Conservation (phyloP, 345 rosid genomes). For the Stellera chamaejasme region DNA sequence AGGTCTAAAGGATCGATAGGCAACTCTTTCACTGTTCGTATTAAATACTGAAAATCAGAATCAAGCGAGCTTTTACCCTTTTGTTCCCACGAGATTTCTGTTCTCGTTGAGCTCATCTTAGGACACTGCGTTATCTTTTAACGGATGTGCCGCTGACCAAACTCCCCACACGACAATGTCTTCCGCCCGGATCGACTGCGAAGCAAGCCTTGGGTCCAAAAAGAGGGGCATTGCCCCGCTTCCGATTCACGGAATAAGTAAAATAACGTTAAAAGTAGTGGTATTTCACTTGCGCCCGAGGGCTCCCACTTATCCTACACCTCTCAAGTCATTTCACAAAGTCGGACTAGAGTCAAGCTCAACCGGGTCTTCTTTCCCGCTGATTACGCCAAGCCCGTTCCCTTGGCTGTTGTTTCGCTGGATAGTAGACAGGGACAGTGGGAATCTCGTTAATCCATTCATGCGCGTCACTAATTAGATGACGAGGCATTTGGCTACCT, state of each 20-base stretch:
- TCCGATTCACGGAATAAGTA: too few relatives aligned
- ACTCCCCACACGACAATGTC: too few relatives aligned
- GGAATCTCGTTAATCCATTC: too few relatives aligned
- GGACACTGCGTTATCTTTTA: too few relatives aligned
- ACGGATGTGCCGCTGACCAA: too few relatives aligned
- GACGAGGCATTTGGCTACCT: conserved; percentile 1
- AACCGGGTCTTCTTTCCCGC: too few relatives aligned
- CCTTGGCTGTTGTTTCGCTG: not conserved
- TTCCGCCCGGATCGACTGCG: not conserved
- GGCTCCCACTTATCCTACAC: too few relatives aligned
- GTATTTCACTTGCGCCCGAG: too few relatives aligned
- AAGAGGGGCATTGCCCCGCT: not conserved
- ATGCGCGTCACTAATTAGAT: not conserved
- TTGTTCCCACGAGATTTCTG: not conserved
- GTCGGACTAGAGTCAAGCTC: too few relatives aligned
- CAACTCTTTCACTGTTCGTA: conserved; percentile 22
- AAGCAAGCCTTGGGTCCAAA: not conserved
- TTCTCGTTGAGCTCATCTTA: not conserved
- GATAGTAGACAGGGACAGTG: not conserved
- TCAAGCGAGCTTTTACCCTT: conserved; percentile 11
- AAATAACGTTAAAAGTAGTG: too few relatives aligned
- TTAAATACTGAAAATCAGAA: conserved; percentile 2
- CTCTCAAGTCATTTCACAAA: too few relatives aligned
- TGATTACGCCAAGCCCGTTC: too few relatives aligned
- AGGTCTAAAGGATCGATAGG: conserved; percentile 23